phyloP scores from a whole-genome alignment of 805 yeast species.

The Starmerella tilneyi region DNA sequence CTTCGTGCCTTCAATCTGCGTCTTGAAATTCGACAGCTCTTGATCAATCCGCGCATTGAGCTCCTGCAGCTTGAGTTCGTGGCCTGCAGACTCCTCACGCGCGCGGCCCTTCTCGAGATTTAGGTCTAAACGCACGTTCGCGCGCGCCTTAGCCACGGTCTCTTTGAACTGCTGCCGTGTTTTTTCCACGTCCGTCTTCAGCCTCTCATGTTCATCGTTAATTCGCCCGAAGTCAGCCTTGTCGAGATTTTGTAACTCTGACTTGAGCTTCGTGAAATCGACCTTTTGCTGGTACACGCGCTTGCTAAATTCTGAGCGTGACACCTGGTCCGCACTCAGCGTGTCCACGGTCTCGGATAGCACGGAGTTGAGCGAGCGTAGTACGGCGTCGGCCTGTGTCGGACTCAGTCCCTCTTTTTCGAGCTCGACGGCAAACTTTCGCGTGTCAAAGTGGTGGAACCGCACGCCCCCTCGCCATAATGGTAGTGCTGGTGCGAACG shows the following conservation, averaged over 20 bases:
- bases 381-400: constrained; percentile 71
- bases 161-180: constrained; percentile 75
- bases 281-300: constrained; percentile 92
- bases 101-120: constrained; percentile 92
- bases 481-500: constrained; percentile 39
- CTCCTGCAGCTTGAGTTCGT: constrained; percentile 87
- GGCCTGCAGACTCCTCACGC: constrained; percentile 85
- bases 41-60: constrained; percentile 92
- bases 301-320: constrained; percentile 70
- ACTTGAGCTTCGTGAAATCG: constrained; percentile 87
- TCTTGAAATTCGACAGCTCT: constrained; percentile 86
- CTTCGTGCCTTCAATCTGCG: constrained; percentile 89
- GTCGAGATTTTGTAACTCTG: constrained; percentile 82
- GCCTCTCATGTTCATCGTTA: constrained; percentile 76
- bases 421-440: constrained; percentile 56
- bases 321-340: constrained; percentile 68
- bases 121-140: constrained; percentile 81
- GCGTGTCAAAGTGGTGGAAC: constrained; percentile 56
- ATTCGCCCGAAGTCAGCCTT: constrained; percentile 71
- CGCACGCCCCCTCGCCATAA: constrained; percentile 40
- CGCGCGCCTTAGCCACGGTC: constrained; percentile 80
- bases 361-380: constrained; percentile 60
- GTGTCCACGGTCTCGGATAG: constrained; percentile 70
- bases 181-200: constrained; percentile 76
- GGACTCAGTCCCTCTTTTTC: constrained; percentile 60